Evolutionary conservation across 208 protist species (phyloP), one percentile per base, ranked within the genome.

Genomic region (Trypanosoma boissoni): DNA sequence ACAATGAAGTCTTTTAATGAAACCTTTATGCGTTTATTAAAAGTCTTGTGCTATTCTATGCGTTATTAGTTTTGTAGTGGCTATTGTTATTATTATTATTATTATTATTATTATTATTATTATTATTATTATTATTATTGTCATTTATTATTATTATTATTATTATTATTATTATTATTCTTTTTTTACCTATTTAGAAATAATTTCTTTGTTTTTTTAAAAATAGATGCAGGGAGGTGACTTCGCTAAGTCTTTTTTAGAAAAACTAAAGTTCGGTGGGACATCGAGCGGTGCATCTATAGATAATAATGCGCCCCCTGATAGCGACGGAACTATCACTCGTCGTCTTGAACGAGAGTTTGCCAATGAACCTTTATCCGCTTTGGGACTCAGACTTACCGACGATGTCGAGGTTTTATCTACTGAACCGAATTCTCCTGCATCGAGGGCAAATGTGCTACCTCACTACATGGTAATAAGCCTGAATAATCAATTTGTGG

Each of bases 401-500:
- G 78, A 85, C 23, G 86, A 93, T 62, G 82, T 60, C 2, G 80
- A 93, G 50, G 66, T 93, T 43, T 41, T 60, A 2, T 67, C 45
- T 6, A 72, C 84, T 16, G 72, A 68, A 1, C 60, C 64, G 6
- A 55, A 58, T 20, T 87, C 86, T 6, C 64, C 74, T 24, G 80
- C 83, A 4, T 69, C 69, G 14, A 68, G 58, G 26, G 73, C 86
- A 1, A 87, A 92, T 58, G 76, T 93, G 46, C 78, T 70, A 0
- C 39, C 56, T 4, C 62, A 83, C 9, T 88, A 67, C 49, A 87
- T 93, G 69, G 74, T 93, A 51, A 83, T 78, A 58, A 67, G 81
- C 23, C 77, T 90, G 4, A 93, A 93, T 51, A 72, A 77, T 24
- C 61, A 81, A n/a, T 91, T 83, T 74, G 72, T 93, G 24, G 80